phyloP scores from a whole-genome alignment of 164 flowering plant species.

The Dillenia turbinata region DNA sequence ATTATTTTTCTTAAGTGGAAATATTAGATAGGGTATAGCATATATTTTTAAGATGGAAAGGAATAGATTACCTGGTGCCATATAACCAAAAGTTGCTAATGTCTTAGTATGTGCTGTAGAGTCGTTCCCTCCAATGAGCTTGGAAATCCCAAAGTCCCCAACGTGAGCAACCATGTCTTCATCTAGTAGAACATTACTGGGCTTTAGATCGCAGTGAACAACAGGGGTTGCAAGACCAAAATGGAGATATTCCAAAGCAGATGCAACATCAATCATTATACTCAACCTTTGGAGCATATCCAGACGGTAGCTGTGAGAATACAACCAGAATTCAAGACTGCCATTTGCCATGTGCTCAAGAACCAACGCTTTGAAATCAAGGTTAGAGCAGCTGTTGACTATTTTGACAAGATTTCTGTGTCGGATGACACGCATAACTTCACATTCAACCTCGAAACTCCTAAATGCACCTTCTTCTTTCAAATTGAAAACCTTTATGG shows the following conservation, averaged over 20 bases:
- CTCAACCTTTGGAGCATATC: neutral
- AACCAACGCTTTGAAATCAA: neutral
- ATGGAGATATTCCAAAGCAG: constrained; percentile 1
- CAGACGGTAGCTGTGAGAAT: constrained; percentile 3
- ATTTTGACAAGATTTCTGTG: constrained; percentile 6
- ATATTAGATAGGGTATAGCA: too few relatives aligned
- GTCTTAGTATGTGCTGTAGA: neutral
- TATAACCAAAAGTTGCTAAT: neutral
- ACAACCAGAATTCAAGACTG: constrained; percentile 1
- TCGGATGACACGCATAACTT: neutral
- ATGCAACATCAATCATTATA: neutral
- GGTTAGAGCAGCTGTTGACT: constrained; percentile 2
- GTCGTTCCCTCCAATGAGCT: neutral
- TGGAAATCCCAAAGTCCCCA: constrained; percentile 4
- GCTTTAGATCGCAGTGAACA: constrained; percentile 2
- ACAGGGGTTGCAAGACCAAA: neutral
- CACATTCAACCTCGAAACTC: constrained; percentile 4
- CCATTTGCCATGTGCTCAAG: constrained; percentile 4
- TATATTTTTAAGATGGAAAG: too few relatives aligned
- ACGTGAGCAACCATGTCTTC: constrained; percentile 6
- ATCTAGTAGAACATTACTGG: constrained; percentile 1
- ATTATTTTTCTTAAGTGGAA: too few relatives aligned
- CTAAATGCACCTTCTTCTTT: constrained; percentile 1
- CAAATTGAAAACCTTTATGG: constrained; percentile 3
- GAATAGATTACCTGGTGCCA: constrained; percentile 1